These are phyloP conservation scores for Pneumocystis carinii DNA, from an alignment of 1,139 yeast species.

Conservation along the genomic window DNA sequence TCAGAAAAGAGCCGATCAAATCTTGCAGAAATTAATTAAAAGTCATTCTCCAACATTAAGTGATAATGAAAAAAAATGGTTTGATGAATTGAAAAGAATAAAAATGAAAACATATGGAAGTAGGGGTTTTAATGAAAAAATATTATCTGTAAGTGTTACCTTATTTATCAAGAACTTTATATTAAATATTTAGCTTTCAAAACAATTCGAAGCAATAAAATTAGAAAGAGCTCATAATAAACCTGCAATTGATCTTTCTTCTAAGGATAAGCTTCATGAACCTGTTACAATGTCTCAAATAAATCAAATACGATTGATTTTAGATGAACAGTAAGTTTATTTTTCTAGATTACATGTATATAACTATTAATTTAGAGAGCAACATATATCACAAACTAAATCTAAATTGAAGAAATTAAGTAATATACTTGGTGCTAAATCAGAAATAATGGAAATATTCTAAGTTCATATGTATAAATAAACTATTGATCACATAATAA, in stretches of 20 bases:
- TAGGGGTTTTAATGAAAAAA: constrained; percentile 1
- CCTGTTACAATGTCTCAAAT: background rate
- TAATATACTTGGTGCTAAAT: background rate
- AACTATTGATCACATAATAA: background rate
- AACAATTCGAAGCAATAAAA: background rate
- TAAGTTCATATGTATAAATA: background rate
- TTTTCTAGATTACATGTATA: background rate
- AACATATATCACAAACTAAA: background rate
- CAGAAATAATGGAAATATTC: background rate
- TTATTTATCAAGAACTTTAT: background rate
- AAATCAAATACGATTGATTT: background rate
- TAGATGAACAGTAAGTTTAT: background rate
- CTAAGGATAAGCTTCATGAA: background rate
- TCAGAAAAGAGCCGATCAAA: constrained; percentile 21
- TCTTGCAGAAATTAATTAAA: constrained; percentile 21
- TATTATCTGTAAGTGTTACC: background rate
- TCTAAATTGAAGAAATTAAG: background rate
- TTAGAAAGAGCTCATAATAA: background rate
- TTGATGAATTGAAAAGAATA: constrained; percentile 28
- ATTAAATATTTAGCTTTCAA: background rate
- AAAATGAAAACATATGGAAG: constrained; percentile 9
- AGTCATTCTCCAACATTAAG: constrained; percentile 24
- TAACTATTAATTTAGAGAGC: background rate
- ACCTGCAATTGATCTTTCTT: background rate
- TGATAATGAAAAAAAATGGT: constrained; percentile 32